Evolutionary conservation across 129 eudicot genomes (phyloP).

Genomic region (Chrysanthemum makinoi): DNA sequence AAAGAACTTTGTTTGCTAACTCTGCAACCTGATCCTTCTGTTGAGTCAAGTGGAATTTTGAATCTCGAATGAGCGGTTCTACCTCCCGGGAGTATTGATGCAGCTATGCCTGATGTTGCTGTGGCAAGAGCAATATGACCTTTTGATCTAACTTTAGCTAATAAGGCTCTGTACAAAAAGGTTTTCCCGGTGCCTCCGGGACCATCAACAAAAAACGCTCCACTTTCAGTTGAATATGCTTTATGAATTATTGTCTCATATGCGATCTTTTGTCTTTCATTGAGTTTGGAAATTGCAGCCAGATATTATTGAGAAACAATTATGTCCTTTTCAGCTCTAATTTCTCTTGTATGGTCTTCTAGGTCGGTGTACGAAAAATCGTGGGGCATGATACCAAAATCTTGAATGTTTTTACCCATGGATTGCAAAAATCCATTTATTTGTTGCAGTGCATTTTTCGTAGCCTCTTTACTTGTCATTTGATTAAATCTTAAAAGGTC

Average conservation of each 20-base stretch:
- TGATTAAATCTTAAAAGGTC: not conserved
- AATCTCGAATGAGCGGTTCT: conserved; percentile 4
- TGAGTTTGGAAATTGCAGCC: not conserved
- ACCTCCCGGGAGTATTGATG: not conserved
- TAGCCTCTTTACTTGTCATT: not conserved
- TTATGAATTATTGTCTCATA: no score
- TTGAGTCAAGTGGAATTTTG: conserved; percentile 1
- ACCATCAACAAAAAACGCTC: not conserved
- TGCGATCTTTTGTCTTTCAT: not conserved
- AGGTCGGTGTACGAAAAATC: not conserved
- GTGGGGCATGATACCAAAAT: not conserved
- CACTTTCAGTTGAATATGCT: not conserved
- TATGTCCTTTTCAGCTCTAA: not conserved
- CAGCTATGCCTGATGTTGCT: not conserved
- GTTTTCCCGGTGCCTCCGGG: not conserved
- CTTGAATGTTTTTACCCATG: not conserved
- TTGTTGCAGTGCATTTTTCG: not conserved
- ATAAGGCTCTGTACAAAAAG: not conserved
- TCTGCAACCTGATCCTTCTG: not conserved
- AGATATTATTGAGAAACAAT: not conserved
- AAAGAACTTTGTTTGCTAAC: conserved; percentile 4
- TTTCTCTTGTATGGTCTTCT: not conserved
- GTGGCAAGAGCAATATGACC: conserved; percentile 1
- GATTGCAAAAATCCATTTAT: not conserved
- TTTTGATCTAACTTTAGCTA: not conserved